Percentiles rank a stretch among this genome's conserved stretches.
phyloP scores from a whole-genome alignment of 768 basidiomycete genomes.

The Filobasidium wieringae region DNA sequence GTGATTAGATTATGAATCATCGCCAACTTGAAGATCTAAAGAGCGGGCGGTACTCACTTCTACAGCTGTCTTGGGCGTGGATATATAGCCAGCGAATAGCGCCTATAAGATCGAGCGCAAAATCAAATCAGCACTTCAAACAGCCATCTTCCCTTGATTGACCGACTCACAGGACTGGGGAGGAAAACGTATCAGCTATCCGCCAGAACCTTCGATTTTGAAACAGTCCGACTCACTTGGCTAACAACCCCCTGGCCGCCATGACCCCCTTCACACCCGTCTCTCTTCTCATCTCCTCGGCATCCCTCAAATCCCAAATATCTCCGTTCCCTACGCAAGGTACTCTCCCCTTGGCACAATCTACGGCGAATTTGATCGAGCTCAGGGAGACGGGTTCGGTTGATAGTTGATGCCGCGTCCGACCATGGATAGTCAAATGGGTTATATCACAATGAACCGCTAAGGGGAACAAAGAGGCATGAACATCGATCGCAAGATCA shows the following conservation, averaged over 20 bases:
- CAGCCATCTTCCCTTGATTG: neutral
- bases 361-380: conserved; percentile 42
- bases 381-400: conserved; percentile 41
- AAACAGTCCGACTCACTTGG: conserved; percentile 35
- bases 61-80: conserved; percentile 39
- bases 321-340: conserved; percentile 45
- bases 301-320: conserved; percentile 41
- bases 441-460: conserved; percentile 41
- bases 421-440: conserved; percentile 44
- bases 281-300: conserved; percentile 33
- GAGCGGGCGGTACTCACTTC: conserved; percentile 21
- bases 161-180: conserved; percentile 6
- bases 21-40: neutral
- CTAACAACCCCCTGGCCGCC: conserved; percentile 44
- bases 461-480: neutral
- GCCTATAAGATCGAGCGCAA: conserved; percentile 24
- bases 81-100: conserved; percentile 40
- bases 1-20: neutral
- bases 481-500: too few relatives aligned
- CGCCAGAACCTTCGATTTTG: neutral
- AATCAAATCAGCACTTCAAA: neutral
- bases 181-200: neutral
- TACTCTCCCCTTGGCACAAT: conserved; percentile 40
- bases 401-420: conserved; percentile 43
- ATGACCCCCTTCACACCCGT: conserved; percentile 43